Evolutionary conservation across 2,329 filamentous ascomycete genomes (phyloP), one percentile per base, ranked within the genome.

Genomic region (Apiospora rasikravindrae): DNA sequence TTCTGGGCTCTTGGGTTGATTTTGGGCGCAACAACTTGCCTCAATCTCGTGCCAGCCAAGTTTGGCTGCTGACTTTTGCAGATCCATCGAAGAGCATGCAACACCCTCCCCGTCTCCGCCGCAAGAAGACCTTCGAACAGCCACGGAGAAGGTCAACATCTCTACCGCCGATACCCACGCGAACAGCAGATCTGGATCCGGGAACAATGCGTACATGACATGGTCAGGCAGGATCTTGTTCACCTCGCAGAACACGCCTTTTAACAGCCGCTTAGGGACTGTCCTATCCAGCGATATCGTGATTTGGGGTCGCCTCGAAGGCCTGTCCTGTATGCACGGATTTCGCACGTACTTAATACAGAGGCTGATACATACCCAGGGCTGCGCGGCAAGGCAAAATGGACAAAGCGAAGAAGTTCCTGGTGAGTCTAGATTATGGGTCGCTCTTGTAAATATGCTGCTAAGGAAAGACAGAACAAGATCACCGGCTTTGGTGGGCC

Each of bases 41-140:
- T 37, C 29, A 37, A 61, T n/a, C 37, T 37, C 4, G 53, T 40
- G 33, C 57, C 57, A 40, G 57, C 33, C 57, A 64, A 24, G 33
- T 64, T 40, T 37, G 57, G 57, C 33, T 40, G 57, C 57, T 64
- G 57, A 64, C 57, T 40, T 64, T 64, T 24, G 57, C 57, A 64
- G 57, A 22, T 11, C 57, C 57, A 14, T 64, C 33, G 33, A 64
- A 40, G 57, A 64, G 57, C 57, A 64, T 64, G 57, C 57, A 11
- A 64, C 57, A 64, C 22, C 57, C 57, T 64, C 57, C 33, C 57
- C 57, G 19, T 64, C 57, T 64, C 57, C 57, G 57, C 57, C 33
- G 57, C 57, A n/a, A 64, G 57, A 64, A 64, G 57, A 64, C 33
- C 33, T 40, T 37, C 57, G 57, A 64, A 64, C 57, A 64, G 57